Base-by-base conservation (phyloP, 2,329 filamentous ascomycete genomes). In the Aotearoamyces nothofagi region DNA sequence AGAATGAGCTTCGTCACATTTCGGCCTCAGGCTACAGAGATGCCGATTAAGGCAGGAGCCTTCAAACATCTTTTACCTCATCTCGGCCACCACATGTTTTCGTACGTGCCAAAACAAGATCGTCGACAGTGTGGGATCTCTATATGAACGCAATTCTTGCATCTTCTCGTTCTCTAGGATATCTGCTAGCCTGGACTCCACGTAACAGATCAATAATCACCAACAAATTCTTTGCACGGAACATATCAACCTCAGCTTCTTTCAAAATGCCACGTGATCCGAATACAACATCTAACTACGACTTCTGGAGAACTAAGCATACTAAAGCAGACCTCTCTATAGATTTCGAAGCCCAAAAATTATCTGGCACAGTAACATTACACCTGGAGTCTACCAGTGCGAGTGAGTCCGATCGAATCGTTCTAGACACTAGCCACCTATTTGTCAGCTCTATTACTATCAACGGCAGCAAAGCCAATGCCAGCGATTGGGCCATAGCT, bases 201-300 rank as follows among this genome's bases (percentile, higher is more conserved):
- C n/a, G n/a, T n/a, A n/a, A n/a, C n/a, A n/a, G n/a, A n/a, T n/a
- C n/a, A n/a, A n/a, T n/a, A n/a, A n/a, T n/a, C n/a, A n/a, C n/a
- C n/a, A n/a, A n/a, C n/a, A n/a, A n/a, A n/a, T n/a, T n/a, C n/a
- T n/a, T n/a, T n/a, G n/a, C n/a, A n/a, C n/a, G n/a, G n/a, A n/a
- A n/a, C n/a, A 20, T 20, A 20, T 20, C 19, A n/a, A 20, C 8
- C 7, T 20, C 19, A 20, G 19, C 19, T 20, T 20, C 41, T n/a
- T 33, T 31, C 30, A 39, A 24, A 7, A 30, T 29, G 24, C 35
- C 43, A 38, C 70, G 81, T 46, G 87, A 96, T 56, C 84, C 84
- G 30, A 92, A 84, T 53, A 94, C 90, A 15, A 58, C 90, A 34
- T 79, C 81, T 49, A 96, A 96, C 60, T 94, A 94, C 56, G 74